Base-by-base conservation (phyloP, 2,329 filamentous ascomycete genomes). In the Pseudopyrenochaeta lycopersici region DNA sequence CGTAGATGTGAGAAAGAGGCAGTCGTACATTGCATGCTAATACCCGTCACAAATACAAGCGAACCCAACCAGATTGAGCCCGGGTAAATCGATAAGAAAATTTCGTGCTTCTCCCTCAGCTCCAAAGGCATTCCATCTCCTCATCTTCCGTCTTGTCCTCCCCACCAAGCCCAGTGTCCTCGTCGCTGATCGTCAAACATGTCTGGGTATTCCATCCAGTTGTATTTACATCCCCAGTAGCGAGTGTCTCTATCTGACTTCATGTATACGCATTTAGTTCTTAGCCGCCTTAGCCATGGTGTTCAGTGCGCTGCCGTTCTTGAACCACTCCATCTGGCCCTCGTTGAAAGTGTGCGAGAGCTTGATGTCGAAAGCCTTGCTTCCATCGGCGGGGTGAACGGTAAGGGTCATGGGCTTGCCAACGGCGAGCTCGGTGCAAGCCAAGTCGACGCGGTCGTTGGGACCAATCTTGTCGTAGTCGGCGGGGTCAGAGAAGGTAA, bases 271-370 rank as follows among this genome's bases (percentile, higher is more conserved):
- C 49, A 58, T 64, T 52, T 71, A 71, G 47, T 63, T 56, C 56
- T 71, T 68, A n/a, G 54, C 49, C 29, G 69, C 57, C 88, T 95
- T 96, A 67, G 94, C 93, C 94, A 99, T 99, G 70, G 93, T 97
- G 88, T 99, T 99, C 66, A 99, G 85, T 50, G 95, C 95, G 74
- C 89, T 93, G 66, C 95, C 95, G 79, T 98, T 96, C 86, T 92
- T 93, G 87, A 99, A 99, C 95, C 95, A 99, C 82, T 97, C 90
- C 61, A 99, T 90, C 84, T 99, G 95, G 68, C 90, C 88, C 78
- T 92, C 92, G 85, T 99, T 99, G 89, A 97, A 99, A 64, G 95
- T 99, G 84, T 99, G 95, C 66, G 85, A 85, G 69, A 99, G 88
- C 80, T 90, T 84, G 69, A 97, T 76, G 63, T 97, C 90, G 80